phyloP scores from a whole-genome alignment of 2,329 filamentous ascomycete species.

The Pyricularia grisea region DNA sequence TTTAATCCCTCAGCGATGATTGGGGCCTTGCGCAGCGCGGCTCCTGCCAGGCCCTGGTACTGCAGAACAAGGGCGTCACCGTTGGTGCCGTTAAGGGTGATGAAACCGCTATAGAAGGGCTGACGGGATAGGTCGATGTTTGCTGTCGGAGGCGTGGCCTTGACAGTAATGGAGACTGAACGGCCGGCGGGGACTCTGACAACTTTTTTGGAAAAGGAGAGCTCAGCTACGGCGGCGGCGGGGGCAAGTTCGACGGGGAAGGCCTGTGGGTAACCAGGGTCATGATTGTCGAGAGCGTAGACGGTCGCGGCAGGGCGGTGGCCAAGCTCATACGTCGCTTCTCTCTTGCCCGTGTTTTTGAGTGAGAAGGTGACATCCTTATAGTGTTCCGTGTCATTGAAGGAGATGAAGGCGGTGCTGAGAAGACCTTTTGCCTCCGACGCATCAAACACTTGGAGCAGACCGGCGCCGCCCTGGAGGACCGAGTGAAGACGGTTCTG shows the following conservation, averaged over 20 bases:
- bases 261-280: conserved; percentile 1
- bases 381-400: conserved; percentile 44
- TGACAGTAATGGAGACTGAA: conserved; percentile 15
- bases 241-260: conserved; percentile 11
- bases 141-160: conserved; percentile 15
- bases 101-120: conserved; percentile 33
- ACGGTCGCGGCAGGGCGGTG: conserved; percentile 25
- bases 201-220: conserved; percentile 9
- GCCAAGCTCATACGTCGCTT: conserved; percentile 26
- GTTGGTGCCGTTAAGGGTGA: conserved; percentile 28
- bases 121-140: conserved; percentile 17
- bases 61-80: conserved; percentile 25
- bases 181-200: conserved; percentile 17
- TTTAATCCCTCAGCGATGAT: background rate
- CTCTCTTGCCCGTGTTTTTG: conserved; percentile 25
- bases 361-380: conserved; percentile 34
- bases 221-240: conserved; percentile 9
- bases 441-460: conserved; percentile 31
- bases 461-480: conserved; percentile 30
- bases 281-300: conserved; percentile 20
- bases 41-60: conserved; percentile 25
- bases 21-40: background rate
- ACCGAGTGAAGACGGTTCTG: conserved; percentile 16
- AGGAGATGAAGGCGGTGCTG: conserved; percentile 30
- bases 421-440: conserved; percentile 26